Evolutionary conservation across 257 asterid species (phyloP), one percentile per base, ranked within the genome.

Genomic region (Solanum rostratum): DNA sequence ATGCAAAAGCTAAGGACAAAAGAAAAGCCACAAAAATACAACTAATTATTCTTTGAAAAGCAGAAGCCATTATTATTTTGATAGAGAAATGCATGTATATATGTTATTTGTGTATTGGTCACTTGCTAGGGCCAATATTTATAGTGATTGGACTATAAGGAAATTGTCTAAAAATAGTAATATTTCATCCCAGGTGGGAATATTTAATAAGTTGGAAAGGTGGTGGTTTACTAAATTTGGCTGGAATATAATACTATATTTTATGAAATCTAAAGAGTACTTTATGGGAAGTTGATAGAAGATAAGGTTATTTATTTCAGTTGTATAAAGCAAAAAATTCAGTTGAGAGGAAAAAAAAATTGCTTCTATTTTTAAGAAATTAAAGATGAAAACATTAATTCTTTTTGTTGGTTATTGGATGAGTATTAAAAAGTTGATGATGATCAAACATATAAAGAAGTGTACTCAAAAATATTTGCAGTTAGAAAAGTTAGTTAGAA

Each of bases 141-240:
- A 78, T 78, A 78, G 82, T 27, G 63, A 78, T 6, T 78, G 45
- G 82, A 16, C 46, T 10, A 50, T 27, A 49, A 9, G 8, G 82
- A 16, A 52, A 78, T 27, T 50, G 50, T 10, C 82, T 50, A 78
- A 78, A 78, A 78, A 78, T 78, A 78, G 82, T 78, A 78, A 50
- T 50, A 76, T 2, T 76, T 50, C 18, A 76, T 76, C 14, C 22
- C 78, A 68, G 49, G 22, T 68, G 78, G 78, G 50, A 33, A 68
- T 33, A 33, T 76, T 49, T 46, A 70, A 41, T 70, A 76, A 49
- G 57, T 45, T 73, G 50, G 62, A 76, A 30, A 49, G 54, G 81
- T 24, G 82, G 82, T 76, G 82, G 82, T 76, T 76, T 76, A 49
- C 82, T 78, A 78, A 78, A 50, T 76, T 76, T 76, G 29, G 82